Evolutionary conservation across 768 basidiomycete genomes (phyloP).

Genomic region (Chalciporus sphaerocephalus): DNA sequence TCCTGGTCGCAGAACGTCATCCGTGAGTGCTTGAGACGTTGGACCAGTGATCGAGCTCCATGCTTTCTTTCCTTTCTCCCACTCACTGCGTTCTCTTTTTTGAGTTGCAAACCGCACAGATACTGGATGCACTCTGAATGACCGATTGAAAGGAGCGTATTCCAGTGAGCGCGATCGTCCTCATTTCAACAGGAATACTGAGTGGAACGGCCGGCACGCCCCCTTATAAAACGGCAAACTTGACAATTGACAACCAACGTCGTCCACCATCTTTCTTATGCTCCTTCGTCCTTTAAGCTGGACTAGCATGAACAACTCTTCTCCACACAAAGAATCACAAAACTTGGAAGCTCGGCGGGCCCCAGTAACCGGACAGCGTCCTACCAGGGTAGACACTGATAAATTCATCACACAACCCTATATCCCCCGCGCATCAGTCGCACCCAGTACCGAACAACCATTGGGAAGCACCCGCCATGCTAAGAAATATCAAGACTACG

Average conservation of each 20-base stretch:
- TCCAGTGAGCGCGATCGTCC: background rate
- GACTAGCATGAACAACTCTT: constrained; percentile 16
- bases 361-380: constrained; percentile 21
- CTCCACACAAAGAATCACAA: constrained; percentile 19
- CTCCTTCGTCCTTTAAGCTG: constrained; percentile 18
- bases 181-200: background rate
- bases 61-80: too few species aligned
- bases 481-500: constrained; percentile 17
- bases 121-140: too few species aligned
- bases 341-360: constrained; percentile 16
- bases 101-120: too few species aligned
- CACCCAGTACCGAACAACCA: constrained; percentile 24
- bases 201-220: background rate
- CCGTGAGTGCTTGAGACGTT: too few species aligned
- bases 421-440: constrained; percentile 26
- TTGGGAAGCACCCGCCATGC: constrained; percentile 19
- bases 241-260: background rate
- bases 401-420: constrained; percentile 25
- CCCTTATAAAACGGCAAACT: background rate
- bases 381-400: constrained; percentile 25
- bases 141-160: background rate
- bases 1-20: too few species aligned
- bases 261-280: constrained; percentile 12
- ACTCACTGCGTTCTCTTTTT: too few species aligned
- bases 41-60: too few species aligned